These are phyloP conservation scores for Hypoxylon fuscum DNA, from an alignment of 495 filamentous ascomycete species.

Conservation along the genomic window DNA sequence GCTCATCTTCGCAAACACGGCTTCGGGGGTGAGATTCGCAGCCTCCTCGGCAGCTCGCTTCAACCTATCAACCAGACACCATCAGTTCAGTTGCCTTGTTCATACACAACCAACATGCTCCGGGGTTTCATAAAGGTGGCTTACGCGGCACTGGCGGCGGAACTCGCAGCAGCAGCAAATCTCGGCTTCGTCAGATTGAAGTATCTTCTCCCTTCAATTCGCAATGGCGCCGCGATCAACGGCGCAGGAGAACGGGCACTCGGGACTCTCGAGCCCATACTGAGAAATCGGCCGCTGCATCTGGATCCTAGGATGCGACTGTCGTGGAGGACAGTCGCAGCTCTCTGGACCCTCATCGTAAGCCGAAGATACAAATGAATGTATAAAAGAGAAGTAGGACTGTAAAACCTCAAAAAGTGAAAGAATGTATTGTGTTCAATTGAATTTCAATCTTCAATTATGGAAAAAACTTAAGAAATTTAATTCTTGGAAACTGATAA, in stretches of 20 bases:
- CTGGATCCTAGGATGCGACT: conserved; percentile 46
- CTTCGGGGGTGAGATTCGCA: conserved; percentile 55
- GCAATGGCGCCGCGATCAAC: conserved; percentile 43
- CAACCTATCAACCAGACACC: conserved; percentile 39
- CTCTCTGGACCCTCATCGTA: conserved; percentile 58
- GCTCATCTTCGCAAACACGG: conserved; percentile 67
- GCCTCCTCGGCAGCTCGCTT: conserved; percentile 57
- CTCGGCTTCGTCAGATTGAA: conserved; percentile 42
- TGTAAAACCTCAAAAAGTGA: conserved; percentile 28
- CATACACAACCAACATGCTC: not conserved
- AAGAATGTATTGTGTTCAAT: no score
- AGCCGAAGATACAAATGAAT: conserved; percentile 25
- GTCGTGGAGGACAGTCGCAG: conserved; percentile 53
- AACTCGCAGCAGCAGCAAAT: conserved; percentile 30
- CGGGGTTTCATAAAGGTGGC: not conserved
- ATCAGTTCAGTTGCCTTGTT: conserved; percentile 2
- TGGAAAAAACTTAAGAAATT: conserved; percentile 42
- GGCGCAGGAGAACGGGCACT: conserved; percentile 25
- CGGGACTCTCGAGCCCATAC: conserved; percentile 32
- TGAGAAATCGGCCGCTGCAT: conserved; percentile 46
- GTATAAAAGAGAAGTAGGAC: conserved; percentile 37
- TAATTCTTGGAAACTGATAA: conserved; percentile 49
- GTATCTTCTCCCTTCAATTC: conserved; percentile 41
- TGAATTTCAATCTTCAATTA: not conserved
- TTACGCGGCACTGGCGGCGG: conserved; percentile 39